Evolutionary conservation across 768 basidiomycete species (phyloP).

Genomic region (Suillus paluster): DNA sequence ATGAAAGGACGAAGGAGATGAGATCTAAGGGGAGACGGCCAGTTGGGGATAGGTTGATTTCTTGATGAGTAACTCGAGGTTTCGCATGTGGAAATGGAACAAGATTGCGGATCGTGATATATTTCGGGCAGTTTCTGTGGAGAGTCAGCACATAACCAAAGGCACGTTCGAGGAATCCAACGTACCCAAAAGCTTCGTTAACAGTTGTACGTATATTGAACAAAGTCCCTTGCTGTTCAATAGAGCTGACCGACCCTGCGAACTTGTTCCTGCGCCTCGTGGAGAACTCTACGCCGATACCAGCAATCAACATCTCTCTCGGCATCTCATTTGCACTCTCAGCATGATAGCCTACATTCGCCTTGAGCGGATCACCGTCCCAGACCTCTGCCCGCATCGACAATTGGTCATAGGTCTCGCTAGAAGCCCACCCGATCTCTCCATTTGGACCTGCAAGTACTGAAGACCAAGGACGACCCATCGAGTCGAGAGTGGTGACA

Average conservation of each 20-base stretch:
- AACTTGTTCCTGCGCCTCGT: constrained; percentile 68
- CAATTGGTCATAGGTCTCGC: constrained; percentile 38
- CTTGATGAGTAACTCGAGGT: constrained; percentile 44
- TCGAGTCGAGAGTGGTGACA: constrained; percentile 54
- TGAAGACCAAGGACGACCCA: constrained; percentile 61
- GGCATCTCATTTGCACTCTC: constrained; percentile 17
- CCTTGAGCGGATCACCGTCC: constrained; percentile 58
- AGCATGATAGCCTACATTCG: background rate
- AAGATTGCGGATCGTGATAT: constrained; percentile 62
- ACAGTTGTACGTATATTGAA: constrained; percentile 45
- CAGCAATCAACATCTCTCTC: constrained; percentile 48
- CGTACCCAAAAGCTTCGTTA: constrained; percentile 63
- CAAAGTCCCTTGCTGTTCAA: constrained; percentile 33
- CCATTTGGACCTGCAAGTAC: constrained; percentile 53
- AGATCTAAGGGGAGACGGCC: constrained; percentile 55
- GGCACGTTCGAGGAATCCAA: constrained; percentile 12
- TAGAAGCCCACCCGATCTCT: constrained; percentile 48
- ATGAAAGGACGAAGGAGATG: constrained; percentile 49
- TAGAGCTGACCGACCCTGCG: constrained; percentile 50
- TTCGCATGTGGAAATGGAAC: constrained; percentile 43
- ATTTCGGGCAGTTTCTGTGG: constrained; percentile 71
- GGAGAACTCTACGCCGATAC: constrained; percentile 64
- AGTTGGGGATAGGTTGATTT: constrained; percentile 33
- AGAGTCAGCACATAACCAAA: background rate
- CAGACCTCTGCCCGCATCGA: constrained; percentile 47